Conservation (phyloP, 306 rosid genomes). For the Quercus rubra region DNA sequence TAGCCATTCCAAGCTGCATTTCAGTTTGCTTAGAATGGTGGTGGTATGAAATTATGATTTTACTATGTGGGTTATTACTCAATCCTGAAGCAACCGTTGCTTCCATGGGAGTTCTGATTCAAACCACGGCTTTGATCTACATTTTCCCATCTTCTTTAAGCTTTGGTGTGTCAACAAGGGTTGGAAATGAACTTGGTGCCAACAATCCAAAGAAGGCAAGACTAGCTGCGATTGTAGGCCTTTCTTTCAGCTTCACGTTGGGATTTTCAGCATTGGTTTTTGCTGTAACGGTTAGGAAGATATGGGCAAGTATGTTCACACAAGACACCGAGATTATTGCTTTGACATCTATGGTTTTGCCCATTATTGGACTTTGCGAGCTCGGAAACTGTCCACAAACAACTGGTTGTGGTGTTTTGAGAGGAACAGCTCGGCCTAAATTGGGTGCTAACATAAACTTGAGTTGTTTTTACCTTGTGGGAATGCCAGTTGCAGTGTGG, state of each 20-base stretch:
- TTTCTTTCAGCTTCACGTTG: slow-evolving; percentile 51
- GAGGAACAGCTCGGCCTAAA: slow-evolving; percentile 85
- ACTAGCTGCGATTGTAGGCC: slow-evolving; percentile 60
- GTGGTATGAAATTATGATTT: slow-evolving; percentile 99
- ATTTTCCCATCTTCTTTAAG: slow-evolving; percentile 87
- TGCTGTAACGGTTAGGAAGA: slow-evolving; percentile 50
- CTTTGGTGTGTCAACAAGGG: slow-evolving; percentile 87
- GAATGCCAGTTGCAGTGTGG: slow-evolving; percentile 85
- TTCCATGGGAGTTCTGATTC: slow-evolving; percentile 90
- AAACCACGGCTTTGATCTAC: slow-evolving; percentile 82
- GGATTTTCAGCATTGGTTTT: slow-evolving; percentile 66
- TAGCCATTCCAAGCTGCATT: slow-evolving; percentile 84
- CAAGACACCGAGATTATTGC: slow-evolving; percentile 57
- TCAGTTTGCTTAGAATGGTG: slow-evolving; percentile 98
- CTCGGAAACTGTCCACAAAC: slow-evolving; percentile 96
- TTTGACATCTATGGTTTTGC: slow-evolving; percentile 63
- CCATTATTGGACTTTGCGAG: slow-evolving; percentile 81
- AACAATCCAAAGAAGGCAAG: slow-evolving; percentile 52
- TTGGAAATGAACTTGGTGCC: slow-evolving; percentile 86
- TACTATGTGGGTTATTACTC: slow-evolving; percentile 71
- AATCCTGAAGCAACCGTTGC: slow-evolving; percentile 88
- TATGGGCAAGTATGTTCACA: slow-evolving; percentile 87
- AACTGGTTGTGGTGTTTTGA: slow-evolving; percentile 78
- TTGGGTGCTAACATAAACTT: slow-evolving; percentile 80
- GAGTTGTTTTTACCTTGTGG: slow-evolving; percentile 80